These are phyloP conservation scores for Ophiocytium majus DNA, from an alignment of 352 stramenopile species.

Conservation along the genomic window DNA sequence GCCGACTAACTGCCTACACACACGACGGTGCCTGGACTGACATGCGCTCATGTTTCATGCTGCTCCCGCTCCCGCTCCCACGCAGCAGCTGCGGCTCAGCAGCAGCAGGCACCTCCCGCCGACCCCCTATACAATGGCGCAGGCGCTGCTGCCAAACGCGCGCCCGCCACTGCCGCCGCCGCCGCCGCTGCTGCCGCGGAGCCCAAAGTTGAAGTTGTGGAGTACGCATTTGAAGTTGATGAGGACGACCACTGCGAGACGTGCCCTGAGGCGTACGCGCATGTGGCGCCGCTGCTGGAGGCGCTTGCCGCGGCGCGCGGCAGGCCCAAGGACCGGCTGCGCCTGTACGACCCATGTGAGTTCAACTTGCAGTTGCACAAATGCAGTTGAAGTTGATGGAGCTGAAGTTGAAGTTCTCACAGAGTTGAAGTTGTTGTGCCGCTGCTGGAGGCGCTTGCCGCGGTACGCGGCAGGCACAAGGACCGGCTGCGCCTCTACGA, in stretches of 20 bases:
- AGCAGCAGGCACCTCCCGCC: neutral
- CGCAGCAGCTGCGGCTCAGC: neutral
- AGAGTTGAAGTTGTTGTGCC: conserved; percentile 41
- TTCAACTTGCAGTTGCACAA: neutral
- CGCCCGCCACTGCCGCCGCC: neutral
- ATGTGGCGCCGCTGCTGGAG: conserved; percentile 42
- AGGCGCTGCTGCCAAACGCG: conserved; percentile 2
- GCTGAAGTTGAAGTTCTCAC: conserved; percentile 38
- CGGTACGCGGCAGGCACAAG: conserved; percentile 28
- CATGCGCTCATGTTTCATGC: too few relatives aligned
- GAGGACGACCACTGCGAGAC: conserved; percentile 53
- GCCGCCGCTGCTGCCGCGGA: neutral
- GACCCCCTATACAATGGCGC: neutral
- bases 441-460: conserved; percentile 35
- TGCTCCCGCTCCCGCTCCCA: neutral
- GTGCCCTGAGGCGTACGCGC: conserved; percentile 36
- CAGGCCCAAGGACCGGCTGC: conserved; percentile 29
- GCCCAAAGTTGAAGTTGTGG: neutral
- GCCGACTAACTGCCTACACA: too few relatives aligned
- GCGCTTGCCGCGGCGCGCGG: conserved; percentile 32
- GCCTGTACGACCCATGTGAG: conserved; percentile 52
- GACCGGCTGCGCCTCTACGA: conserved; percentile 46
- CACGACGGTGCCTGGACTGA: too few relatives aligned
- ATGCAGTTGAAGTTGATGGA: conserved; percentile 27
- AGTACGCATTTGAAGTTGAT: conserved; percentile 29